Conservation (phyloP, 2,329 filamentous ascomycete genomes). For the Arthroderma uncinatum region DNA sequence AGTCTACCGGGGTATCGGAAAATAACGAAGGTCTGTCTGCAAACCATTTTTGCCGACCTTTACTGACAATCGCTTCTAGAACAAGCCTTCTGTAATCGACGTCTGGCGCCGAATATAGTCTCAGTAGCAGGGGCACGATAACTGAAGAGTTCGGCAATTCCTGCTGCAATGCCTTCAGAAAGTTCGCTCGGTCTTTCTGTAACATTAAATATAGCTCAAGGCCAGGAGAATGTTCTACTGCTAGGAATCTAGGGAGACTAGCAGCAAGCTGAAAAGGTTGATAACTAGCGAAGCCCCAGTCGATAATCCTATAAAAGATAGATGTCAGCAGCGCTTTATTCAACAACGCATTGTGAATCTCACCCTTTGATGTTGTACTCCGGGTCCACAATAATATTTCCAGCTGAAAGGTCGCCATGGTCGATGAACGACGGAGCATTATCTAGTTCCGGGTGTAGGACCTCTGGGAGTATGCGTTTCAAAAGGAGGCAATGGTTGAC, state of each 20-base stretch:
- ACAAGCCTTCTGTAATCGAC: conserved; percentile 9
- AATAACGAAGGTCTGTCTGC: background rate
- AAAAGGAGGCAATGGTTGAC: conserved; percentile 6
- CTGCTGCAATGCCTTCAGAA: conserved; percentile 1
- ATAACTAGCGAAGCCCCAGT: conserved; percentile 8
- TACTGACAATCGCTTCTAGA: conserved; percentile 7
- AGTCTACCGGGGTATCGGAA: conserved; percentile 2
- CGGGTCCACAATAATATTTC: conserved; percentile 11
- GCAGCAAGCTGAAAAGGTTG: conserved; percentile 10
- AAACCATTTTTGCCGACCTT: conserved; percentile 10
- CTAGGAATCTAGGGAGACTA: conserved; percentile 11
- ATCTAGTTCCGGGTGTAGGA: conserved; percentile 5
- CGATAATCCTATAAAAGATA: conserved; percentile 10
- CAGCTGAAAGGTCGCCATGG: conserved; percentile 10
- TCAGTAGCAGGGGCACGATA: background rate
- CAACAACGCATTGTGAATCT: background rate
- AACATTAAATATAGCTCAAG: conserved; percentile 2
- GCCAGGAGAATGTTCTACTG: background rate
- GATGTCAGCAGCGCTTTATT: background rate
- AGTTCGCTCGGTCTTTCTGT: conserved; percentile 5
- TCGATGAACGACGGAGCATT: conserved; percentile 10
- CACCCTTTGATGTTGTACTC: conserved; percentile 12
- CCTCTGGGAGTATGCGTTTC: conserved; percentile 6
- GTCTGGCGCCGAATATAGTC: conserved; percentile 5
- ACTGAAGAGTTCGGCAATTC: conserved; percentile 1